These are phyloP conservation scores for Kwoniella pini DNA, from an alignment of 768 basidiomycete species.

Conservation along the genomic window DNA sequence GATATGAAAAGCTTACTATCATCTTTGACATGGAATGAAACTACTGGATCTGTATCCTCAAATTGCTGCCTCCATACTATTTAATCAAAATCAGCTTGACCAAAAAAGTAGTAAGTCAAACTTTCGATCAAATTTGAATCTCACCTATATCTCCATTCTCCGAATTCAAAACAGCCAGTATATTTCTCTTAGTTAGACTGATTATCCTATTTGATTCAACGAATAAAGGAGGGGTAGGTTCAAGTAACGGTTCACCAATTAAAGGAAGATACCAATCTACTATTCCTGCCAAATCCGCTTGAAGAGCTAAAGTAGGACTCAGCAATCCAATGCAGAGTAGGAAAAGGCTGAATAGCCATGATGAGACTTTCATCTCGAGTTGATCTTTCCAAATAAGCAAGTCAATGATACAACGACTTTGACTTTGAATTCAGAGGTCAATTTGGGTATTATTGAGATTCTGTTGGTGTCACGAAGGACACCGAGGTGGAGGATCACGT, in stretches of 20 bases:
- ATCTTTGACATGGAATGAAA: constrained; percentile 64
- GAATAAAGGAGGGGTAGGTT: constrained; percentile 60
- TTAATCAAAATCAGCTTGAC: neutral
- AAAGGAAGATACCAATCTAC: constrained; percentile 85
- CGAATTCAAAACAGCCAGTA: constrained; percentile 71
- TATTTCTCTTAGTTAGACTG: constrained; percentile 61
- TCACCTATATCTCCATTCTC: constrained; percentile 71
- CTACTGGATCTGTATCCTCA: constrained; percentile 68
- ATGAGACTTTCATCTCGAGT: neutral
- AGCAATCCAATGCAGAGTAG: no score
- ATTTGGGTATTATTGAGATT: no score
- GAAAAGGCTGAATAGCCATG: neutral
- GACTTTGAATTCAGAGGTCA: no score
- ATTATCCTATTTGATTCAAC: constrained; percentile 20
- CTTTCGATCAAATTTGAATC: constrained; percentile 27
- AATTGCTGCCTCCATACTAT: constrained; percentile 80
- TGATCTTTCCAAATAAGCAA: neutral
- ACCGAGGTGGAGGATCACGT: no score
- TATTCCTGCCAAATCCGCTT: constrained; percentile 51
- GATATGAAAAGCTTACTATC: constrained; percentile 59
- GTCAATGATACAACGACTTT: no score
- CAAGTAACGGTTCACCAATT: constrained; percentile 69
- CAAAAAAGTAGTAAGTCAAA: neutral
- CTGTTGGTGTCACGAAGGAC: no score
- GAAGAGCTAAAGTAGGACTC: constrained; percentile 25